Conservation (phyloP, 768 basidiomycete species). For the Podaxis carcinomalis region DNA sequence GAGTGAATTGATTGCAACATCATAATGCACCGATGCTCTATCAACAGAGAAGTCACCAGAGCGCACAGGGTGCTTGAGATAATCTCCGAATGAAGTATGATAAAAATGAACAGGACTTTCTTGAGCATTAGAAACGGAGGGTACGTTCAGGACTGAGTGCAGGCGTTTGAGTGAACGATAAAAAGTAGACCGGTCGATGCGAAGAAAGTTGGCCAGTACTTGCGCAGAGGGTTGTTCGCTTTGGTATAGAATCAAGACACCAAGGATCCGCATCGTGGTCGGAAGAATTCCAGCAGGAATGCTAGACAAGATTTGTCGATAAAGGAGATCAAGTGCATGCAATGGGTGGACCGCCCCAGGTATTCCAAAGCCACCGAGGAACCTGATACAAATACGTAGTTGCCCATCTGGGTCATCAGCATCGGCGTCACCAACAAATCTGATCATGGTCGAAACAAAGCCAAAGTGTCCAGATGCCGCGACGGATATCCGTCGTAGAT, state of each 20-base stretch:
- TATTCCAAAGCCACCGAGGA: background rate
- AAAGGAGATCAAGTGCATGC: constrained; percentile 1
- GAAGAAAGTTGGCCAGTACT: background rate
- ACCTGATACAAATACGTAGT: background rate
- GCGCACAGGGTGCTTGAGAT: background rate
- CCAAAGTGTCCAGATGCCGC: background rate
- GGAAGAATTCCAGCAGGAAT: background rate
- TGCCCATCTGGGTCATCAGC: background rate
- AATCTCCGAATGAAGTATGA: background rate
- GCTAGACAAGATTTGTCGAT: background rate
- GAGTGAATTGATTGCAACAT: background rate
- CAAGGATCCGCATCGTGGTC: constrained; percentile 5
- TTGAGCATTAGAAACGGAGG: background rate
- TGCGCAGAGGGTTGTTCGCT: background rate
- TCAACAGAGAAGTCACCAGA: background rate
- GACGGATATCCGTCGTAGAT: background rate
- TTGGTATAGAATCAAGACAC: background rate
- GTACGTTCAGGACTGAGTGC: background rate
- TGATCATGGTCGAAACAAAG: background rate
- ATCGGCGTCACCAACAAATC: background rate
- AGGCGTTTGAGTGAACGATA: background rate
- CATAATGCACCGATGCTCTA: background rate
- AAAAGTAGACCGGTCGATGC: background rate
- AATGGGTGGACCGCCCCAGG: background rate
- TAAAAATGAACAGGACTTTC: background rate